phyloP scores from a whole-genome alignment of 75 land plant genomes.

The Pinus albicaulis region DNA sequence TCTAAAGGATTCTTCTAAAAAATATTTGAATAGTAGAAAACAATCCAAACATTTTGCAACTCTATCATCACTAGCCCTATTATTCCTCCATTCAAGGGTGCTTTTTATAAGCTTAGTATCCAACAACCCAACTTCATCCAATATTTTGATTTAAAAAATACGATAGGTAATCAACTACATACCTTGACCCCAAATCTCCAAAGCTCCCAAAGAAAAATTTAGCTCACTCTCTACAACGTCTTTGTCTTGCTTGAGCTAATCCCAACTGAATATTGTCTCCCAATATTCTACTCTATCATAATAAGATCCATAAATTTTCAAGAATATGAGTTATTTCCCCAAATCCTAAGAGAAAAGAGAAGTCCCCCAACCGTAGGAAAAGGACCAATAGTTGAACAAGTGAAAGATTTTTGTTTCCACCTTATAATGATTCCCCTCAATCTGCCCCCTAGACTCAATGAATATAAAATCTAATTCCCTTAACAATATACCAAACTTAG shows the following conservation, averaged over 20 bases:
- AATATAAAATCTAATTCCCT: not conserved
- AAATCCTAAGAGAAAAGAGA: not conserved
- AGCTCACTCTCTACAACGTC: not conserved
- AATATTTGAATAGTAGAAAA: not conserved
- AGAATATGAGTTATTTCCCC: not conserved
- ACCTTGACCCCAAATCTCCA: not conserved
- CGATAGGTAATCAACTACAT: not conserved
- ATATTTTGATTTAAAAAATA: not conserved
- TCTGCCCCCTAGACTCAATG: not conserved
- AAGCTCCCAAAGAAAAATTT: not conserved
- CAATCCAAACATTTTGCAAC: not conserved
- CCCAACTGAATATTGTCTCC: not conserved
- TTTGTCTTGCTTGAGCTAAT: not conserved
- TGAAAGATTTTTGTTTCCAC: not conserved
- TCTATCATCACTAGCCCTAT: not conserved
- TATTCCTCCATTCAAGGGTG: not conserved
- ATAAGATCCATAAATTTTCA: not conserved
- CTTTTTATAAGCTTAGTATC: not conserved
- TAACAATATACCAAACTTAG: not conserved
- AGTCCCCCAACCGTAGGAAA: not conserved
- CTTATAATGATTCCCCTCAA: not conserved
- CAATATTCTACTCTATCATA: not conserved
- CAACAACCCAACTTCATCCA: not conserved
- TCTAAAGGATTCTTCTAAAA: not conserved
- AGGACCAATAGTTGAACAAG: not conserved